Evolutionary conservation across 257 asterid genomes (phyloP), one percentile per base, ranked within the genome.

Genomic region (Nicotiana knightiana): DNA sequence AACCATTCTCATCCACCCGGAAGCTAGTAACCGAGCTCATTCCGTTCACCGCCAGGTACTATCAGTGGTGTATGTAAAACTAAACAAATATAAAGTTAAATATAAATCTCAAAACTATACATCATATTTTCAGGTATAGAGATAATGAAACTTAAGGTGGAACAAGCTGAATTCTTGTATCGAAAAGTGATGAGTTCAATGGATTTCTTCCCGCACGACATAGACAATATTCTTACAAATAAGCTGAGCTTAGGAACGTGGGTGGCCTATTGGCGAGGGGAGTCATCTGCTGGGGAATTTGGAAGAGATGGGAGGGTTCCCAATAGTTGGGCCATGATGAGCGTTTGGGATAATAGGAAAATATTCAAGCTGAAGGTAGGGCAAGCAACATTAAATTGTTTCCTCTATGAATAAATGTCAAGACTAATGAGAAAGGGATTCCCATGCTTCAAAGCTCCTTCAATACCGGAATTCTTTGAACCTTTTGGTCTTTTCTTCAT

Each of bases 241-340:
- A 79, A 57, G 81, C 81, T 87, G 81, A 87, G 87, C 51, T n/a
- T 85, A 46, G 90, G 90, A 21, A 87, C 90, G 33, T 88, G 90
- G 90, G 90, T 80, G 57, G 87, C 90, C 58, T 84, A 78, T 68
- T 58, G 26, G 35, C 51, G 83, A 58, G 81, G 68, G 1, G 82
- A 80, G 6, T 62, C 59, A 18, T 77, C 81, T 4, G 1, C 28
- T 17, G 43, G 67, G 0, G 85, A 73, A 17, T 84, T 82, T 17
- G 83, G 83, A 3, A 5, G 35, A 8, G 82, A 77, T 8, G 71
- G 81, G 1, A 54, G 21, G 70, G 66, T 85, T 57, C 89, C 90
- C 2, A 85, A 67, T 1, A 86, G 65, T 67, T 88, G 90, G 88
- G 90, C 90, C 46, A 85, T 87, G 87, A 55, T 87, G 0, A 87